Conservation (phyloP, 108 stramenopile species). For the Skeletonema potamos region DNA sequence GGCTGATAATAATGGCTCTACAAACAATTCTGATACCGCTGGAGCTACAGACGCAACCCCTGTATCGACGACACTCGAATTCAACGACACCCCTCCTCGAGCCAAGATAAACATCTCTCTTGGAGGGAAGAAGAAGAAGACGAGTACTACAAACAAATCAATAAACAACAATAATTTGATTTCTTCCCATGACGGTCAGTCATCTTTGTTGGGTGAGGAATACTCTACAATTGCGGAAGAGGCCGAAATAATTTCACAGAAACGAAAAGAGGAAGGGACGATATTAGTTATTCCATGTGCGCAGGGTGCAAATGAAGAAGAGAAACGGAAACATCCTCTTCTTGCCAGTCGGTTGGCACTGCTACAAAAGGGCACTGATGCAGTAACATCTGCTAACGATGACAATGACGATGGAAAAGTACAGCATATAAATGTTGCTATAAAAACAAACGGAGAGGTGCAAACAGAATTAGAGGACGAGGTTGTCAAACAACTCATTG, state of each 20-base stretch:
- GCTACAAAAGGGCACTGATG: not conserved
- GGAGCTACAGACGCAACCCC: not conserved
- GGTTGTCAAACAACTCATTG: constrained; percentile 16
- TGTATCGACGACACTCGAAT: not conserved
- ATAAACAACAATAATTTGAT: not conserved
- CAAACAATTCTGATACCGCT: not conserved
- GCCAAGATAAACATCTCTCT: constrained; percentile 30
- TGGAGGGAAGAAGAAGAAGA: constrained; percentile 18
- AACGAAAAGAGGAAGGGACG: constrained; percentile 33
- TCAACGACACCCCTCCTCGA: not conserved
- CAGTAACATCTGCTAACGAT: constrained; percentile 10
- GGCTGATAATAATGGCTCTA: not conserved
- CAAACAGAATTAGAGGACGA: constrained; percentile 3
- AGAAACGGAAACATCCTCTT: constrained; percentile 10
- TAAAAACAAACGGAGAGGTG: not conserved
- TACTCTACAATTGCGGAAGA: constrained; percentile 45
- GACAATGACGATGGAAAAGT: constrained; percentile 6
- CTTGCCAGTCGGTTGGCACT: constrained; percentile 1
- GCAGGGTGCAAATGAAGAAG: constrained; percentile 14
- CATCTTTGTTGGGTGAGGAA: constrained; percentile 27
- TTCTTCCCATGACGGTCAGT: not conserved
- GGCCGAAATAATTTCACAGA: constrained; percentile 32
- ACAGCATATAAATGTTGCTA: constrained; percentile 1
- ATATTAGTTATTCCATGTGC: constrained; percentile 44
- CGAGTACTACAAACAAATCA: not conserved